Percentiles rank a stretch among this genome's conserved stretches.
phyloP scores from a whole-genome alignment of 139 green algal genomes.

The Zygnema circumcarinatum region DNA sequence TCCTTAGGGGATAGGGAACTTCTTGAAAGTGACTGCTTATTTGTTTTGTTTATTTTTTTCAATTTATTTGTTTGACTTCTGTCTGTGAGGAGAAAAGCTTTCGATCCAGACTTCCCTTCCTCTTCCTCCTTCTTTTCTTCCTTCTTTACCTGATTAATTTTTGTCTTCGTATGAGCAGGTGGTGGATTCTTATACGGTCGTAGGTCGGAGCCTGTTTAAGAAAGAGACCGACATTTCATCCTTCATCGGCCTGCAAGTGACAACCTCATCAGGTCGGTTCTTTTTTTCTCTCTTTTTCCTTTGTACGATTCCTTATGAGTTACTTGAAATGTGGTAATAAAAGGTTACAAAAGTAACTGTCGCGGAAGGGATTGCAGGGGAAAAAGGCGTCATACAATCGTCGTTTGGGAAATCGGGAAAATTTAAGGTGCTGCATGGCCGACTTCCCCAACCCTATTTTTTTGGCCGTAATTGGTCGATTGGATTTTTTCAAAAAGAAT shows the following conservation, averaged over 20 bases:
- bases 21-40: no score
- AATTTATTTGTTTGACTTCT: no score
- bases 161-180: no score
- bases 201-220: slow-evolving; percentile 90
- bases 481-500: neutral
- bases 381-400: slow-evolving; percentile 44
- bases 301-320: neutral
- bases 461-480: neutral
- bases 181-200: slow-evolving; percentile 66
- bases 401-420: slow-evolving; percentile 61
- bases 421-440: slow-evolving; percentile 54
- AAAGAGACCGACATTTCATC: slow-evolving; percentile 87
- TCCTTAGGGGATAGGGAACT: no score
- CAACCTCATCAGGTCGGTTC: neutral
- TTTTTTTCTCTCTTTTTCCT: slow-evolving; percentile 3
- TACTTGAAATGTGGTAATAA: no score
- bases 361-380: no score
- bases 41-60: no score
- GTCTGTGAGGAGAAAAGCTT: no score
- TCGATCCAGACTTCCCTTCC: neutral
- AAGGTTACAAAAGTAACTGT: no score
- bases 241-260: slow-evolving; percentile 75
- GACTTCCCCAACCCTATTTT: neutral
- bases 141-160: neutral
- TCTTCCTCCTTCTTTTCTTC: neutral